phyloP scores from a whole-genome alignment of 495 filamentous ascomycete genomes.

The Evansstolkia leycettana region DNA sequence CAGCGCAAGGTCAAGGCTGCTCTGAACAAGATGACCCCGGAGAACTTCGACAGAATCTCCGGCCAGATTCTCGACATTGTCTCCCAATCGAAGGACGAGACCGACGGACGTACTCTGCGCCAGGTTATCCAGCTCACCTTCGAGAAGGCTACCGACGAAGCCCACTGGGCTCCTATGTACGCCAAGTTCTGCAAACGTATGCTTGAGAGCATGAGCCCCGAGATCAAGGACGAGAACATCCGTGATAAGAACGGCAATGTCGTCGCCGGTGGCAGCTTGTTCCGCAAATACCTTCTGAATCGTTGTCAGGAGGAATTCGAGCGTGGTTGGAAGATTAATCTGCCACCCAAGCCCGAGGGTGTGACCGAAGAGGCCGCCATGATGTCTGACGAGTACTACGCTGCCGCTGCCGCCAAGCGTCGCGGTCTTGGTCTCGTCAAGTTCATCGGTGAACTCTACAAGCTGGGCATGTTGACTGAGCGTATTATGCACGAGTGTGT shows the following conservation, averaged over 20 bases:
- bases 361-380: slow-evolving; percentile 60
- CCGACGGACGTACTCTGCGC: slow-evolving; percentile 84
- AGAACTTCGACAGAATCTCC: slow-evolving; percentile 95
- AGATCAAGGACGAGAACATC: slow-evolving; percentile 91
- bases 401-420: slow-evolving; percentile 89
- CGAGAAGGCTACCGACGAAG: slow-evolving; percentile 97
- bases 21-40: slow-evolving; percentile 99
- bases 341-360: slow-evolving; percentile 72
- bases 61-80: slow-evolving; percentile 89
- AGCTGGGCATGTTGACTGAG: slow-evolving; percentile 94
- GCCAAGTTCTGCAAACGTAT: slow-evolving; percentile 97
- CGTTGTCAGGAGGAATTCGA: slow-evolving; percentile 98
- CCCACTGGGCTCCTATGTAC: slow-evolving; percentile 98
- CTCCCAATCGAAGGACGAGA: slow-evolving; percentile 87
- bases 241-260: slow-evolving; percentile 73
- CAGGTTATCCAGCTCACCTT: slow-evolving; percentile 98
- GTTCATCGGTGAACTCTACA: slow-evolving; percentile 99
- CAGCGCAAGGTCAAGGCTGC: slow-evolving; percentile 98
- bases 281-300: slow-evolving; percentile 98
- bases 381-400: slow-evolving; percentile 95
- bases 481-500: slow-evolving; percentile 99
- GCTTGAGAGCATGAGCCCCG: slow-evolving; percentile 87
- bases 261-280: slow-evolving; percentile 82
- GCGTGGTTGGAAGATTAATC: slow-evolving; percentile 89
- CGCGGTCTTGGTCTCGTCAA: slow-evolving; percentile 95